These are phyloP conservation scores for Colletotrichum sp. DNA, from an alignment of 2,329 filamentous ascomycete genomes.

Conservation along the genomic window DNA sequence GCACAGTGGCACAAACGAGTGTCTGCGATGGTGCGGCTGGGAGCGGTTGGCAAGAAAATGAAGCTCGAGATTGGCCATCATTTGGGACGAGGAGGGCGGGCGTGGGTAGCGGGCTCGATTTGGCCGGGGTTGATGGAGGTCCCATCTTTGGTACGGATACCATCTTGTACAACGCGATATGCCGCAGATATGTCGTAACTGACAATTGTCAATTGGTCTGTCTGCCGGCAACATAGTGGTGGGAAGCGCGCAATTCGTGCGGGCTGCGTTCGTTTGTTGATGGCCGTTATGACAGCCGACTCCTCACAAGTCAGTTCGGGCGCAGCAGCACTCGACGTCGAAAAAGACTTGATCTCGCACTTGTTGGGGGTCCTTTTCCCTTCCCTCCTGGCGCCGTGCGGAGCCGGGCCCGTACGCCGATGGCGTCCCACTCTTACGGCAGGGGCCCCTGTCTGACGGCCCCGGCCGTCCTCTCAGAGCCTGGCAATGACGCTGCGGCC, in stretches of 20 bases:
- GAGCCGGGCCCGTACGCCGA: not conserved
- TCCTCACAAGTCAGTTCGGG: not conserved
- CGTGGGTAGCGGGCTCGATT: not conserved
- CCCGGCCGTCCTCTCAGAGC: not conserved
- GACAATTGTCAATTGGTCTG: not conserved
- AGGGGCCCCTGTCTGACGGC: not conserved
- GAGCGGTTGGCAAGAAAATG: not conserved
- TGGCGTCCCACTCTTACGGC: not conserved
- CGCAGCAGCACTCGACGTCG: not conserved
- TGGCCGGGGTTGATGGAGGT: not conserved
- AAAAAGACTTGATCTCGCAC: slow-evolving; percentile 14
- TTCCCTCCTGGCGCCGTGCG: not conserved
- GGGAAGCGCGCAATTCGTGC: not conserved
- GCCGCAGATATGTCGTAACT: not conserved
- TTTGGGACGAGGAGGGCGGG: not conserved
- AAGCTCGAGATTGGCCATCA: not conserved
- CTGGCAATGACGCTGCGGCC: not conserved
- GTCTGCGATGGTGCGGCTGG: not conserved
- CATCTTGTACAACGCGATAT: slow-evolving; percentile 12
- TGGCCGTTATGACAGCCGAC: not conserved
- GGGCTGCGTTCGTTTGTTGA: not conserved
- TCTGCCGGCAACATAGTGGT: not conserved
- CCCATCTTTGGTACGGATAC: not conserved
- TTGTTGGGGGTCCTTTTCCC: not conserved
- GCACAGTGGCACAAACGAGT: not conserved